These are phyloP conservation scores for Quercus mongolica DNA, from an alignment of 306 rosid species.

Conservation along the genomic window DNA sequence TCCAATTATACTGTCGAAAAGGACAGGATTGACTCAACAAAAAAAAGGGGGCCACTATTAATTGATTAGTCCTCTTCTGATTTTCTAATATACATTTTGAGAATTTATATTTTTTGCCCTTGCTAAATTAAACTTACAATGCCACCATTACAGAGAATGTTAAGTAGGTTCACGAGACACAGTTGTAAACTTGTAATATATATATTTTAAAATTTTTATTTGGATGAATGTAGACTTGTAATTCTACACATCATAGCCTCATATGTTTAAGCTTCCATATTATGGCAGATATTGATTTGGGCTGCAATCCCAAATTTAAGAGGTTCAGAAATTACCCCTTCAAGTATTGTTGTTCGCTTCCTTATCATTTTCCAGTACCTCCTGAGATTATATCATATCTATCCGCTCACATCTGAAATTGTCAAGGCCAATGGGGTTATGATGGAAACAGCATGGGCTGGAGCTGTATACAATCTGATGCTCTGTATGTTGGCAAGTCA, in stretches of 20 bases:
- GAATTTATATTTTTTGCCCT: background rate
- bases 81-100: background rate
- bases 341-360: slow-evolving; percentile 40
- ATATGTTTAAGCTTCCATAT: slow-evolving; percentile 17
- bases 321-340: slow-evolving; percentile 42
- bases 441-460: slow-evolving; percentile 71
- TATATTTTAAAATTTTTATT: background rate
- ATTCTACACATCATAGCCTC: too few relatives aligned
- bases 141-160: background rate
- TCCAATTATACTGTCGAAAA: background rate
- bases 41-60: too few relatives aligned
- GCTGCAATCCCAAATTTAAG: slow-evolving; percentile 43
- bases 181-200: background rate
- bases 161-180: background rate
- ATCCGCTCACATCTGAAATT: slow-evolving; percentile 53
- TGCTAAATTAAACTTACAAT: slow-evolving; percentile 5
- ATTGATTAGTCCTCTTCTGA: background rate
- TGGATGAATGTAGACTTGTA: background rate
- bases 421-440: slow-evolving; percentile 48
- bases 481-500: slow-evolving; percentile 67
- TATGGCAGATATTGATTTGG: slow-evolving; percentile 54
- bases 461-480: slow-evolving; percentile 55
- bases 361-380: slow-evolving; percentile 55
- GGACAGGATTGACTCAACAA: background rate
- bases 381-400: slow-evolving; percentile 50